Base-by-base conservation (phyloP, 495 filamentous ascomycete genomes). In the Podospora anserina region DNA sequence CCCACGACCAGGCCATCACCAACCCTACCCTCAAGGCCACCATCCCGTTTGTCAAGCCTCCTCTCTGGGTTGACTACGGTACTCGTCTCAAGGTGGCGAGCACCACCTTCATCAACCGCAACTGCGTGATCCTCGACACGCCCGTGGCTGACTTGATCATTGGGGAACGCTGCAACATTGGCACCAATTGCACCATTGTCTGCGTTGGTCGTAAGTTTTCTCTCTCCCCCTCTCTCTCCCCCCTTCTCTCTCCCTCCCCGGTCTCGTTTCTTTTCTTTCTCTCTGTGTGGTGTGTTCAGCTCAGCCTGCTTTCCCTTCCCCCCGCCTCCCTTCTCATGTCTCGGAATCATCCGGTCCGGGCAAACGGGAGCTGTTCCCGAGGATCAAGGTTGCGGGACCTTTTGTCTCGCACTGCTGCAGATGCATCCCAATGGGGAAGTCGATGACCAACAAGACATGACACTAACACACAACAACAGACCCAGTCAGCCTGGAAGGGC, bases 71-170 rank as follows among this genome's bases (percentile, higher is more conserved):
- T 53, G 78, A 81, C 59, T 81, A 81, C 57, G 79, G 79, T 13
- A 49, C 75, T 39, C 73, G 74, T 3, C 67, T 81, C 7, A 70
- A 66, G 23, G 74, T 81, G 63, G 73, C 72, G 63, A 69, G 70
- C 0, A 78, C 75, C 16, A 77, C 78, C 13, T 79, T 76, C 26
- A 78, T 81, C 69, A 78, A 78, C 64, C 70, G 76, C 19, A 67
- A 71, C 53, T 81, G 79, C 68, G 75, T 67, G 65, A 78, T 81
- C 55, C 69, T 78, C 65, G 78, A 81, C 69, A 79, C 79, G 16
- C 79, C 79, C 6, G 74, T 77, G 23, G 77, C 79, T 32, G 73
- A 79, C 49, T 64, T 81, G 7, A 66, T 68, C 16, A 79, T 81
- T 58, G 77, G 78, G 30, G 73, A 74, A 44, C 60, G 71, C 60